Conservation (phyloP, 371 early-diverging fungal species). For the Mycotypha africana region DNA sequence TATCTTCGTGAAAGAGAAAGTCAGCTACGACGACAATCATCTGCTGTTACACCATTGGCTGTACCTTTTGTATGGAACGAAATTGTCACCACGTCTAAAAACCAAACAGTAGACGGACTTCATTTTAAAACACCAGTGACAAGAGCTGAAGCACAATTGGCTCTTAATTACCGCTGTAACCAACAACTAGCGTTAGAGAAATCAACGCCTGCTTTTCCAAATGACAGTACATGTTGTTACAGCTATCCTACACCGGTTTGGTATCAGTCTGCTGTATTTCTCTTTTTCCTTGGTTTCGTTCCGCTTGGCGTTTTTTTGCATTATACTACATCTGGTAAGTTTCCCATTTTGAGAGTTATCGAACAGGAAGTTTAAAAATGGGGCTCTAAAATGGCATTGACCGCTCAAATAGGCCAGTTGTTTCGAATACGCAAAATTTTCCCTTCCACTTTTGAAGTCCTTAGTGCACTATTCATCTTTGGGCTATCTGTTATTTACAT, state of each 20-base stretch:
- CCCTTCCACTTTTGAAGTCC: neutral
- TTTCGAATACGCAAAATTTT: neutral
- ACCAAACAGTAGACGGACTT: constrained; percentile 56
- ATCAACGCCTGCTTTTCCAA: constrained; percentile 17
- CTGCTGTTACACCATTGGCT: constrained; percentile 24
- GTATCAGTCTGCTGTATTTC: constrained; percentile 36
- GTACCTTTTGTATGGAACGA: constrained; percentile 50
- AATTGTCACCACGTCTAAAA: constrained; percentile 29
- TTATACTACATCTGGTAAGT: too few species aligned
- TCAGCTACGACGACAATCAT: neutral
- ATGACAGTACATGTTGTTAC: constrained; percentile 59
- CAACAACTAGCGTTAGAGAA: constrained; percentile 25
- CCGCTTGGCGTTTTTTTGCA: constrained; percentile 32
- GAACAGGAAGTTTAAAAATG: too few species aligned
- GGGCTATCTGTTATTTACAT: constrained; percentile 50
- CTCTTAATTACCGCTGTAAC: constrained; percentile 64
- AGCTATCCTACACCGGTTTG: constrained; percentile 45
- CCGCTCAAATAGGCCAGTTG: too few species aligned
- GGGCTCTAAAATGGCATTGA: too few species aligned
- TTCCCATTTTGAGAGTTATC: too few species aligned
- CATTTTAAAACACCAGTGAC: constrained; percentile 48
- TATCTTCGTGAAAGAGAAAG: constrained; percentile 27
- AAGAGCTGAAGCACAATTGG: constrained; percentile 45
- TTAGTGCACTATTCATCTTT: constrained; percentile 39
- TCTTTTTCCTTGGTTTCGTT: constrained; percentile 36